A percentile compares a stretch with the other conserved stretches of the same genome.
Evolutionary conservation across 176 grass and related monocot species (phyloP).

Genomic region (Otatea glauca): DNA sequence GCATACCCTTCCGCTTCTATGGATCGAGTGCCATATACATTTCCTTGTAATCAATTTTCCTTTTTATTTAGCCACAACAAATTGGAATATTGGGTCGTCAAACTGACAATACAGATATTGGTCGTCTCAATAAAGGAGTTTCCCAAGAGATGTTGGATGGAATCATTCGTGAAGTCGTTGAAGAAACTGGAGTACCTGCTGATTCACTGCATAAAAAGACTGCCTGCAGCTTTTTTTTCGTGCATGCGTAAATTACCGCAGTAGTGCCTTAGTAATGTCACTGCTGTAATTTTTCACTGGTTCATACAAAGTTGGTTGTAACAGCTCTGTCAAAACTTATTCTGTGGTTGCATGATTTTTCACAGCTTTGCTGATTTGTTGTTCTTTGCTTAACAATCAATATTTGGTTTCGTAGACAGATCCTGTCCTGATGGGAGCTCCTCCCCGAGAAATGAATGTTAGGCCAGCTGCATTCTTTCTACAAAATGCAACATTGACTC

Average conservation of each 20-base stretch:
- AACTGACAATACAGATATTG: conserved; percentile 25
- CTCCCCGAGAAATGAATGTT: conserved; percentile 59
- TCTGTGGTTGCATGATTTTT: neutral
- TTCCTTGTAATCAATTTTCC: neutral
- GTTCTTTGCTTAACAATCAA: neutral
- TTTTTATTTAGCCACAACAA: conserved; percentile 58
- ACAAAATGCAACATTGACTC: conserved; percentile 52
- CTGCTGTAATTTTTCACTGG: neutral
- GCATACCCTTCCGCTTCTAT: neutral
- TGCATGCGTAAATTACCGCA: neutral
- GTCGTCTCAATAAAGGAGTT: conserved; percentile 46
- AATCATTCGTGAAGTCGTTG: conserved; percentile 64
- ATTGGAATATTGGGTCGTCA: conserved; percentile 56
- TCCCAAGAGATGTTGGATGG: conserved; percentile 54
- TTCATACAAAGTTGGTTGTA: too few relatives aligned
- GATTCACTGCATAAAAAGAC: conserved; percentile 47
- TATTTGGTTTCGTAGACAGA: conserved; percentile 42
- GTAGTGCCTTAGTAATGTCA: neutral
- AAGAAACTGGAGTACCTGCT: conserved; percentile 65
- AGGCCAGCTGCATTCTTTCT: conserved; percentile 68
- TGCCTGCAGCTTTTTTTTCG: neutral
- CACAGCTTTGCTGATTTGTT: neutral
- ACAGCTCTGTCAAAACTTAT: too few relatives aligned
- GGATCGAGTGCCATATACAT: neutral
- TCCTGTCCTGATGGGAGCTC: conserved; percentile 61